These are phyloP conservation scores for Exutisphaerella laricina DNA, from an alignment of 2,329 filamentous ascomycete species.

Conservation along the genomic window DNA sequence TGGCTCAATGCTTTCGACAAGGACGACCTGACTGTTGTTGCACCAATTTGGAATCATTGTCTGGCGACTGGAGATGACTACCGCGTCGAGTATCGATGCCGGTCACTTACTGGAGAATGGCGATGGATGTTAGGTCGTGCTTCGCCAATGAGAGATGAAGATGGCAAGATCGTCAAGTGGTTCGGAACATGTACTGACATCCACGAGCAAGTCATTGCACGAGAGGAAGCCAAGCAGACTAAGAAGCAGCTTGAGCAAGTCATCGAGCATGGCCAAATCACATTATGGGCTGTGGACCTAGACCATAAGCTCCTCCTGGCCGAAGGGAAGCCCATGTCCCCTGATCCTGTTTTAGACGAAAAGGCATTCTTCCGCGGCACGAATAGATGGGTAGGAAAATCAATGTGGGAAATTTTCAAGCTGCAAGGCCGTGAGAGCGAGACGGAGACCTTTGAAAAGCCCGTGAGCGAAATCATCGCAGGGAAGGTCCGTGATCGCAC, in stretches of 20 bases:
- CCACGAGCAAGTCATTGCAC: slow-evolving; percentile 65
- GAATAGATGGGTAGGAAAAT: slow-evolving; percentile 48
- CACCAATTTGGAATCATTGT: slow-evolving; percentile 55
- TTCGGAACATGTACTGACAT: slow-evolving; percentile 74
- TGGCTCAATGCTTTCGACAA: slow-evolving; percentile 64
- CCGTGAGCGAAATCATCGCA: slow-evolving; percentile 60
- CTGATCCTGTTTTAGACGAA: slow-evolving; percentile 7
- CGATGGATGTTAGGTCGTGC: slow-evolving; percentile 74
- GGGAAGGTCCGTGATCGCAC: slow-evolving; percentile 57
- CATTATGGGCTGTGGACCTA: slow-evolving; percentile 66
- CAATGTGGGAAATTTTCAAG: slow-evolving; percentile 60
- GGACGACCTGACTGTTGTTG: slow-evolving; percentile 58
- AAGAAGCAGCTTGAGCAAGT: slow-evolving; percentile 68
- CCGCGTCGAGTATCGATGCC: slow-evolving; percentile 64
- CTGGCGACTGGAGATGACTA: slow-evolving; percentile 64
- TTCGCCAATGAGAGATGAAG: slow-evolving; percentile 58
- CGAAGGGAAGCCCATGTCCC: slow-evolving; percentile 53
- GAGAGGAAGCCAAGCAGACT: slow-evolving; percentile 59
- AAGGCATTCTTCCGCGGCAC: slow-evolving; percentile 3
- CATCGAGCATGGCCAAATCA: slow-evolving; percentile 68
- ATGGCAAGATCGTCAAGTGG: slow-evolving; percentile 69
- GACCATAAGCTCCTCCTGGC: slow-evolving; percentile 60
- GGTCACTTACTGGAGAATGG: slow-evolving; percentile 62
- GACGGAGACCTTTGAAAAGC: slow-evolving; percentile 44
- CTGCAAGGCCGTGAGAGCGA: slow-evolving; percentile 29